Conservation (phyloP, 2,329 filamentous ascomycete species). For the Sarocladium strictum region DNA sequence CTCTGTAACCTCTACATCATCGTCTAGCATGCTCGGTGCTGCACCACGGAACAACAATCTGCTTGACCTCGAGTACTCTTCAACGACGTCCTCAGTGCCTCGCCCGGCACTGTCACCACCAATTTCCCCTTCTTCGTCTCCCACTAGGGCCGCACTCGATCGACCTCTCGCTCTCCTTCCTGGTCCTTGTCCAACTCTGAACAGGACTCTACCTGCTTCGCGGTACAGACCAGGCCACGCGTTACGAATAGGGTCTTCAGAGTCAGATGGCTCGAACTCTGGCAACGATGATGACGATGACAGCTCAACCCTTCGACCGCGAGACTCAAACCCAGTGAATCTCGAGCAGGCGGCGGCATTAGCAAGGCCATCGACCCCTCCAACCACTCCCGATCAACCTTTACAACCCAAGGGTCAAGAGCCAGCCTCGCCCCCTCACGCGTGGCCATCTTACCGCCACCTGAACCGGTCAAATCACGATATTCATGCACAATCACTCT, state of each 20-base stretch:
- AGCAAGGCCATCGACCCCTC: not conserved
- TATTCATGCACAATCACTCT: not conserved
- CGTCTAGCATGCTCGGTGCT: not conserved
- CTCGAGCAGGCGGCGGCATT: not conserved
- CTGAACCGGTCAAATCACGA: not conserved
- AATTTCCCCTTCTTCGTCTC: not conserved
- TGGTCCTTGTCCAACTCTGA: not conserved
- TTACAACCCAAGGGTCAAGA: not conserved
- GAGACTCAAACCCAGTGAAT: not conserved
- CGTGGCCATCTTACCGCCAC: not conserved
- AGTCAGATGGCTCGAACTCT: not conserved
- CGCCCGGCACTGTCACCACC: not conserved
- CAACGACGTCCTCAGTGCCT: not conserved
- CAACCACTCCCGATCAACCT: not conserved
- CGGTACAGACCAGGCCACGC: not conserved
- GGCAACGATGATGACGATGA: slow-evolving; percentile 1
- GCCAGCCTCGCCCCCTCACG: not conserved
- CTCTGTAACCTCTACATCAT: not conserved
- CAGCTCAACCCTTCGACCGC: not conserved
- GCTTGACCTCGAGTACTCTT: not conserved
- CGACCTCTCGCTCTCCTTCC: not conserved
- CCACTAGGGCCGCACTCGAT: not conserved
- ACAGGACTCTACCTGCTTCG: not conserved
- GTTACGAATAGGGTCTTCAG: not conserved
- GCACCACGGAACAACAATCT: not conserved